A percentile compares a stretch with the other conserved stretches of the same genome.
Evolutionary conservation across 306 rosid genomes (phyloP).

Genomic region (Carpinus fangiana): DNA sequence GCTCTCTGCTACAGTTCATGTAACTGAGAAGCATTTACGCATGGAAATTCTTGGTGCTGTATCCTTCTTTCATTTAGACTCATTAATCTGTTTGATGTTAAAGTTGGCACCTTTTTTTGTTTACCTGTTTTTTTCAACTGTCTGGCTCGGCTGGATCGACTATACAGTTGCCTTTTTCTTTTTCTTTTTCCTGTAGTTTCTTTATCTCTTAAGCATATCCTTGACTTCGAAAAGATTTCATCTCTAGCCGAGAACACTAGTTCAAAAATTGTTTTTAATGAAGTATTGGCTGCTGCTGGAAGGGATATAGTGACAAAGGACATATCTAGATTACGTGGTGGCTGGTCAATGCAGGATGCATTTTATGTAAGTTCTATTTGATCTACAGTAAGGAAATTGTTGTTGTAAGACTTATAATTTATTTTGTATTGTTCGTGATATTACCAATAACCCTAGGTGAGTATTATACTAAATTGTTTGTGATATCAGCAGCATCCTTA

Average conservation of each 20-base stretch:
- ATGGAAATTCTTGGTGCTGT: constrained; percentile 94
- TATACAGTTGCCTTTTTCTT: constrained; percentile 6
- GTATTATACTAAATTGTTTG: background rate
- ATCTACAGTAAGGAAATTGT: constrained; percentile 18
- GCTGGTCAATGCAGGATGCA: constrained; percentile 99
- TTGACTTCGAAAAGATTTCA: constrained; percentile 70
- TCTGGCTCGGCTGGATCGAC: constrained; percentile 9
- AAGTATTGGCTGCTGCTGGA: constrained; percentile 87
- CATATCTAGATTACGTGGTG: constrained; percentile 90
- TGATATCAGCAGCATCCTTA: background rate
- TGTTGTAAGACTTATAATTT: background rate
- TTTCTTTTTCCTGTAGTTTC: constrained; percentile 4
- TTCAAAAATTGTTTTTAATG: constrained; percentile 78
- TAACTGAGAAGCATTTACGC: constrained; percentile 85
- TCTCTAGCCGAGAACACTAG: constrained; percentile 89
- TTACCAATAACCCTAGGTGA: constrained; percentile 1
- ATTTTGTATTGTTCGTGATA: background rate
- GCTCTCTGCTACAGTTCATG: constrained; percentile 73
- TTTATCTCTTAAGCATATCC: constrained; percentile 36
- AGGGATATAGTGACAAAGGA: constrained; percentile 88
- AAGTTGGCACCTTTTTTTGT: constrained; percentile 3
- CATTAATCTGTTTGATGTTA: constrained; percentile 3
- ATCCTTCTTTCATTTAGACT: constrained; percentile 51
- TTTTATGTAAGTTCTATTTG: constrained; percentile 67
- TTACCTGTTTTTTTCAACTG: constrained; percentile 1